Conservation (phyloP, 2,329 filamentous ascomycete genomes). For the Colletotrichum sansevieriae region DNA sequence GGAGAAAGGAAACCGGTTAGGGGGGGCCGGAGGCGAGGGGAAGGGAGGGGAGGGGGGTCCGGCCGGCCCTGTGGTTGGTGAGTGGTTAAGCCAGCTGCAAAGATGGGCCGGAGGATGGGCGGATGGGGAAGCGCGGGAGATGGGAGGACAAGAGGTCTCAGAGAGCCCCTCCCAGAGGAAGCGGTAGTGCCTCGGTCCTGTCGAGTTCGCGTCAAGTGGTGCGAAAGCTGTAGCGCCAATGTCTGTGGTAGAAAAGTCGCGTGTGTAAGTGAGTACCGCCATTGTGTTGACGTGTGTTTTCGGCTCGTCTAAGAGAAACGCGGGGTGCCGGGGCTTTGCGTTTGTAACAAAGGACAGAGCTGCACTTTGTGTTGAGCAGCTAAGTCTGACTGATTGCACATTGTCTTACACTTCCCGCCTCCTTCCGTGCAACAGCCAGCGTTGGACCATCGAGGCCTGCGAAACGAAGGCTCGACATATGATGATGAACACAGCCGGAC, state of each 20-base stretch:
- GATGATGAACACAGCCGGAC: constrained; percentile 17
- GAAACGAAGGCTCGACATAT: constrained; percentile 20
- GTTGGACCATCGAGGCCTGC: constrained; percentile 18
- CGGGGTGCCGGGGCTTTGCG: constrained; percentile 19
- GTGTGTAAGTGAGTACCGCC: neutral
- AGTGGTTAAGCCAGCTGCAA: constrained; percentile 15
- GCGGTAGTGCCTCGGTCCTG: constrained; percentile 8
- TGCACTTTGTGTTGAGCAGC: neutral
- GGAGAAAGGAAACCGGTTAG: constrained; percentile 3
- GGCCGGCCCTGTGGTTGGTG: neutral
- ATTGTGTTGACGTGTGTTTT: constrained; percentile 10
- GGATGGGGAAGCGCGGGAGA: constrained; percentile 35
- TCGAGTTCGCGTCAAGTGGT: constrained; percentile 20
- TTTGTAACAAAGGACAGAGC: constrained; percentile 34
- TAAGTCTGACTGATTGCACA: constrained; percentile 4
- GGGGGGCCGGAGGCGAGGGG: neutral
- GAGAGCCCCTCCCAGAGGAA: constrained; percentile 20
- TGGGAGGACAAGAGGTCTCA: constrained; percentile 38
- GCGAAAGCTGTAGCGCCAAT: constrained; percentile 21
- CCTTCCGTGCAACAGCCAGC: constrained; percentile 13
- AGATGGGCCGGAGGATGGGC: constrained; percentile 29
- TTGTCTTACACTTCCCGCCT: constrained; percentile 21
- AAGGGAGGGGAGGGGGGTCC: neutral
- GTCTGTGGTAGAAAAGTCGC: constrained; percentile 23
- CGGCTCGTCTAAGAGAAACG: constrained; percentile 22